phyloP scores from a whole-genome alignment of 192 early-diverging fungal species.

The Entomortierella parvispora region DNA sequence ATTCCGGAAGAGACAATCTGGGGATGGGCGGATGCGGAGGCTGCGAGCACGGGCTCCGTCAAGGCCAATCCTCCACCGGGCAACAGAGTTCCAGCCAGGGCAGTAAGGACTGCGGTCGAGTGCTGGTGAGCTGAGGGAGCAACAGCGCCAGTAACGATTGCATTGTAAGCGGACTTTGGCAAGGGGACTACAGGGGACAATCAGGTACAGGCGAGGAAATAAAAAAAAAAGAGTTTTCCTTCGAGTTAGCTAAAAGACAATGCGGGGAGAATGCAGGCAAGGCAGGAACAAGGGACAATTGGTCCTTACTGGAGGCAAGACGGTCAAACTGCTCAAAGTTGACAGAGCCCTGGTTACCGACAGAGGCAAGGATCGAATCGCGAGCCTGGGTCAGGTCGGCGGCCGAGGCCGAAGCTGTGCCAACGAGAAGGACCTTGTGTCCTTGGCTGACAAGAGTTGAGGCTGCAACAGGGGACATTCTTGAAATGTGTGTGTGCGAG shows the following conservation, averaged over 20 bases:
- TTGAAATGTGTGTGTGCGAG: background rate
- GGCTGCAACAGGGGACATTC: constrained; percentile 36
- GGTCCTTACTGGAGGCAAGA: constrained; percentile 63
- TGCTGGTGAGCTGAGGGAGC: constrained; percentile 71
- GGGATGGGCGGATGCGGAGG: constrained; percentile 46
- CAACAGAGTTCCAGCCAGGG: constrained; percentile 69
- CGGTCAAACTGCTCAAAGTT: constrained; percentile 90
- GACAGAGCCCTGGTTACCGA: constrained; percentile 65
- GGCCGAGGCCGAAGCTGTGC: constrained; percentile 53
- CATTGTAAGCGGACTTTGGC: constrained; percentile 66
- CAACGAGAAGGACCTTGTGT: constrained; percentile 58
- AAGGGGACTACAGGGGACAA: constrained; percentile 64
- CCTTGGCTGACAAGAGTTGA: constrained; percentile 54
- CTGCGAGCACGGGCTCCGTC: constrained; percentile 73
- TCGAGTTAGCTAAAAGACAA: background rate
- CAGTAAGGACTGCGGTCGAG: constrained; percentile 65
- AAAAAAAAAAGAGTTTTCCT: background rate
- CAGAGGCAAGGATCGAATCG: constrained; percentile 53
- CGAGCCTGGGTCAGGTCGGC: constrained; percentile 56
- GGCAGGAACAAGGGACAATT: background rate
- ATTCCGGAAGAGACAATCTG: constrained; percentile 24
- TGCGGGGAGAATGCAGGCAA: background rate
- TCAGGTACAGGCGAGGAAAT: background rate
- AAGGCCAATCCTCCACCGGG: constrained; percentile 76
- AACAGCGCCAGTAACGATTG: constrained; percentile 66